phyloP scores from a whole-genome alignment of 805 yeast species.

The Cyberlindnera mycetangii region DNA sequence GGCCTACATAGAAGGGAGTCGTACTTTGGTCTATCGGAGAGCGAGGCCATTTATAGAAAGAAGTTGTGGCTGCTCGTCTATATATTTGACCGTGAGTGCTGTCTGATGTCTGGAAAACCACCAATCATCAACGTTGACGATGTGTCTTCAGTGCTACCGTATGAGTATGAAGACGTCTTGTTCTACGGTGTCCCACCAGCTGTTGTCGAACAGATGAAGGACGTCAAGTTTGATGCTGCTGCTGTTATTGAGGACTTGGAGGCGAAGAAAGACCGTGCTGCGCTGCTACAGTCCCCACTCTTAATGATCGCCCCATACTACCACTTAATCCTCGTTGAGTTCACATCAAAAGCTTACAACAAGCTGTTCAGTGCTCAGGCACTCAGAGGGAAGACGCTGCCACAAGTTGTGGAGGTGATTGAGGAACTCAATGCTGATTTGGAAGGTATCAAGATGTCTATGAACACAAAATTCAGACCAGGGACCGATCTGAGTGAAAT shows the following conservation, averaged over 20 bases:
- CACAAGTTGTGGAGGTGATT: conserved; percentile 20
- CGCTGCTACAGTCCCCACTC: conserved; percentile 7
- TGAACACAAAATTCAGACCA: conserved; percentile 18
- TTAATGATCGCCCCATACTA: conserved; percentile 12
- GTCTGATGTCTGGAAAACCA: conserved; percentile 47
- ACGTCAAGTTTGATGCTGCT: conserved; percentile 6
- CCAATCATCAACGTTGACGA: conserved; percentile 43
- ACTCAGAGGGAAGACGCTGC: conserved; percentile 14
- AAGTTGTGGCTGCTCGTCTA: conserved; percentile 50
- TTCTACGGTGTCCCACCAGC: conserved; percentile 4
- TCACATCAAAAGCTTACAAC: conserved; percentile 18
- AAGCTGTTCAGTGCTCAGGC: conserved; percentile 23
- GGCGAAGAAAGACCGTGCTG: background rate
- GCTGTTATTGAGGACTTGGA: conserved; percentile 6
- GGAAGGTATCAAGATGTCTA: conserved; percentile 11
- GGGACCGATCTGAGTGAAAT: conserved; percentile 3
- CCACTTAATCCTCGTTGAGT: conserved; percentile 9
- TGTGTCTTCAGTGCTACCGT: conserved; percentile 20
- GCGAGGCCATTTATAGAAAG: conserved; percentile 38
- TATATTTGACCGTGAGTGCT: conserved; percentile 41
- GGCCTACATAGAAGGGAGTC: conserved; percentile 54
- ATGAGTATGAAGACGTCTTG: conserved; percentile 11
- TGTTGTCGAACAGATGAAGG: conserved; percentile 4
- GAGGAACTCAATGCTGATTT: conserved; percentile 17
- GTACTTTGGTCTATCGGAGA: conserved; percentile 33